Base-by-base conservation (phyloP, 257 asterid species). In the Verbascum thapsus region DNA sequence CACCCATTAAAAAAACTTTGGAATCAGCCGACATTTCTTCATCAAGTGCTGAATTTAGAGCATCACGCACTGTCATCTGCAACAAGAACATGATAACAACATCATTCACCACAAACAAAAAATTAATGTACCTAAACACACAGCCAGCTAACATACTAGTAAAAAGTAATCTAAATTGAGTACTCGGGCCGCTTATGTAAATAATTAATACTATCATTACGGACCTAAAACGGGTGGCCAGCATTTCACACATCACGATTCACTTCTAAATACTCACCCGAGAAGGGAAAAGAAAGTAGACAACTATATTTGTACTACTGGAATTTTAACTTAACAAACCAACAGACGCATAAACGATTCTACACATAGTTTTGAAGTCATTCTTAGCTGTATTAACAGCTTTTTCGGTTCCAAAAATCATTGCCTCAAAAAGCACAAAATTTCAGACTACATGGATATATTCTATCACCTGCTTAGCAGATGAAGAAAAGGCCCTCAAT, bases 11-110 rank as follows among this genome's bases (percentile, higher is more conserved):
- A 63, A 92, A 87, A 5, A 92, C 99, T 72, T 72, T 78, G 45
- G 96, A 89, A 71, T 92, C 97, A 16, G 98, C 99, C n/a, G 96
- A 78, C 97, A 92, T 92, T 83, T 92, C 99, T 70, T 92, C 99
- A 70, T 89, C 95, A 19, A 92, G 77, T 39, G 97, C 97, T 50
- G 99, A 88, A 80, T 89, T 92, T 51, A 92, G 68, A 61, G 97
- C 99, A 54, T 89, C 96, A 20, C 97, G 94, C 57, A 89, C 96
- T 7, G 87, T 92, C 88, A 92, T 92, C 97, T 92, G 79, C 73
- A 76, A 63, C 22, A 62, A 16, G 32, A 58, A 11, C 20, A 38
- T 8, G 62, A 32, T 12, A 72, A 8, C 15, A 34, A 43, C 4
- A 34, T 44, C 45, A 53, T 44, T 54, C 64, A 63, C 40, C 40